phyloP scores from a whole-genome alignment of 768 basidiomycete species.

The Leccinum incarnatum region DNA sequence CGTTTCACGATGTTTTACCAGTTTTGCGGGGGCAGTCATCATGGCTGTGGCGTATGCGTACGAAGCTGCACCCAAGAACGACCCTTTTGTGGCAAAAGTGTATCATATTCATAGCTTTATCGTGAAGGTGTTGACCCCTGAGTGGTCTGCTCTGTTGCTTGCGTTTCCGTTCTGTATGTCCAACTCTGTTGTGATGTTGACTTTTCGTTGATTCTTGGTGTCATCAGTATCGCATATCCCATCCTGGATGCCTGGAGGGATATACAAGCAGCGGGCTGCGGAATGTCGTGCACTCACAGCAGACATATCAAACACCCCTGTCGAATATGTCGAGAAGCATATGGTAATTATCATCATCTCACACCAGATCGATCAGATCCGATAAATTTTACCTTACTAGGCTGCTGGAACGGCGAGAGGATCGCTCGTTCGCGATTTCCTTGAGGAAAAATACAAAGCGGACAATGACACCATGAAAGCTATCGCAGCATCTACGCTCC shows the following conservation, averaged over 20 bases:
- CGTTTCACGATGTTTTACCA: slow-evolving; percentile 2
- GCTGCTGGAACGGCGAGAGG: slow-evolving; percentile 19
- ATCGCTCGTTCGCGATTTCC: slow-evolving; percentile 23
- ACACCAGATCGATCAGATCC: background rate
- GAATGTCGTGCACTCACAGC: slow-evolving; percentile 21
- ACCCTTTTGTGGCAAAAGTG: slow-evolving; percentile 25
- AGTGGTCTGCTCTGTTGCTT: slow-evolving; percentile 19
- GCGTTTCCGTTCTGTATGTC: slow-evolving; percentile 29
- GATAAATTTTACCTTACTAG: slow-evolving; percentile 1
- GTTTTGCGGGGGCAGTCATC: slow-evolving; percentile 20
- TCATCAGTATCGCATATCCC: slow-evolving; percentile 29
- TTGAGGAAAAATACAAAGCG: background rate
- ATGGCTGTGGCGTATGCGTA: slow-evolving; percentile 29
- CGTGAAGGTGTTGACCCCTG: slow-evolving; percentile 12
- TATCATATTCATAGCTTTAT: slow-evolving; percentile 14
- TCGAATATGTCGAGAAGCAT: slow-evolving; percentile 22
- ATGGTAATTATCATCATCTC: slow-evolving; percentile 17
- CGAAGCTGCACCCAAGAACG: slow-evolving; percentile 19
- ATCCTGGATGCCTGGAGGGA: slow-evolving; percentile 34
- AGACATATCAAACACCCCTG: slow-evolving; percentile 22
- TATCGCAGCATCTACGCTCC: slow-evolving; percentile 20
- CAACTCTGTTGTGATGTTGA: background rate
- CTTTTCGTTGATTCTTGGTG: background rate
- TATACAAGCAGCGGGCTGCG: slow-evolving; percentile 17
- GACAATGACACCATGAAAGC: slow-evolving; percentile 17